A percentile compares a stretch with the other conserved stretches of the same genome.
phyloP scores from a whole-genome alignment of 306 rosid genomes.

The Macrotyloma uniflorum region DNA sequence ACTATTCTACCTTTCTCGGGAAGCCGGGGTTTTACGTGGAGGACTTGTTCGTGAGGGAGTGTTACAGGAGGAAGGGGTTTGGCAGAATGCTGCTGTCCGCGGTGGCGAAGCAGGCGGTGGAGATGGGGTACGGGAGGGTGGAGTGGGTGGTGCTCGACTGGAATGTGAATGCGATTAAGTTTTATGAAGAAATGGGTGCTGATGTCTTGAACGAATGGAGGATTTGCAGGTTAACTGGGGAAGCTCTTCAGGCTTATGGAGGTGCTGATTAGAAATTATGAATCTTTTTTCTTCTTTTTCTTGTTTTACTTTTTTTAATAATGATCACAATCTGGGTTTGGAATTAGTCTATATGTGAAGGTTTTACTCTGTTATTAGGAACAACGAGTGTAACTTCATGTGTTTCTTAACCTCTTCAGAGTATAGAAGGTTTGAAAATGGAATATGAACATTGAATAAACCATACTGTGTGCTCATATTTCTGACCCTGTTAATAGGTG shows the following conservation, averaged over 20 bases:
- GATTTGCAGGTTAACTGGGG: slow-evolving; percentile 81
- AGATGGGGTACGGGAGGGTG: slow-evolving; percentile 86
- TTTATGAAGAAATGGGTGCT: slow-evolving; percentile 87
- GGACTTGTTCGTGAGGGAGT: slow-evolving; percentile 79
- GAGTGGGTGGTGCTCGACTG: slow-evolving; percentile 92
- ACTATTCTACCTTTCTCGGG: slow-evolving; percentile 61
- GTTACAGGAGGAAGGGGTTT: slow-evolving; percentile 78
- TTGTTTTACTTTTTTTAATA: background rate
- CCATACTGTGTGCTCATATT: too few species aligned
- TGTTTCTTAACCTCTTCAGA: too few species aligned
- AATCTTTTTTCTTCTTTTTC: too few species aligned
- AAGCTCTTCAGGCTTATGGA: slow-evolving; percentile 64
- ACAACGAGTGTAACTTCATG: background rate
- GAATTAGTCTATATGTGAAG: background rate
- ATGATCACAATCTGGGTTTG: background rate
- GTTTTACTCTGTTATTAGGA: background rate
- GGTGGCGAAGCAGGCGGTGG: slow-evolving; percentile 88
- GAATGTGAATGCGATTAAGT: slow-evolving; percentile 74
- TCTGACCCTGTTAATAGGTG: too few species aligned
- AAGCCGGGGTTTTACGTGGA: slow-evolving; percentile 85
- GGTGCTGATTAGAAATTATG: background rate
- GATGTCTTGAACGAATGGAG: slow-evolving; percentile 75
- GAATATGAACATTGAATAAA: too few species aligned
- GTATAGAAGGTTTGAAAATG: too few species aligned
- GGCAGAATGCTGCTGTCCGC: slow-evolving; percentile 69